These are phyloP conservation scores for Solanum virginianum DNA, from an alignment of 257 asterid genomes.

Conservation along the genomic window DNA sequence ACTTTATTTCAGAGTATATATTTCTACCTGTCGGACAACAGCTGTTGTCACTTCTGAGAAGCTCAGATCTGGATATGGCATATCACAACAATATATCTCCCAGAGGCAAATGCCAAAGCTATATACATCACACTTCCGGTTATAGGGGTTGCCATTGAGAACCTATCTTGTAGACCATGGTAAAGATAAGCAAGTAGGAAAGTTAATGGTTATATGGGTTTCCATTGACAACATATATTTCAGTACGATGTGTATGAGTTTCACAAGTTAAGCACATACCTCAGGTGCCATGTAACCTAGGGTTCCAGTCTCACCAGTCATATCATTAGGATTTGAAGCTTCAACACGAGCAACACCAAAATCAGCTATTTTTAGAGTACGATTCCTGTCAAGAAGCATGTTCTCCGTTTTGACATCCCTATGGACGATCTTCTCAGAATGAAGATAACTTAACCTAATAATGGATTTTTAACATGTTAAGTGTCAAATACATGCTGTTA, in stretches of 20 bases:
- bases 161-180: slow-evolving; percentile 28
- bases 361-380: slow-evolving; percentile 70
- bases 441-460: slow-evolving; percentile 67
- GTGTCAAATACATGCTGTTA: not conserved
- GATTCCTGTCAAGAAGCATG: slow-evolving; percentile 67
- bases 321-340: slow-evolving; percentile 81
- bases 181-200: not conserved
- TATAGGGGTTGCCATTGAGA: slow-evolving; percentile 74
- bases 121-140: slow-evolving; percentile 80
- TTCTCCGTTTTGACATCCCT: slow-evolving; percentile 88
- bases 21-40: slow-evolving; percentile 65
- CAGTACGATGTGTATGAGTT: not conserved
- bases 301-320: slow-evolving; percentile 96
- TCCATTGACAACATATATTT: not conserved
- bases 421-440: slow-evolving; percentile 67
- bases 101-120: slow-evolving; percentile 89
- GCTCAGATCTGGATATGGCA: slow-evolving; percentile 89
- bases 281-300: slow-evolving; percentile 98
- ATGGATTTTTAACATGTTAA: not conserved
- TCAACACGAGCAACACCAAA: slow-evolving; percentile 95
- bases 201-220: not conserved
- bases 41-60: slow-evolving; percentile 85
- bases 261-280: slow-evolving; percentile 28
- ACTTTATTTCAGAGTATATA: not conserved
- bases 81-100: slow-evolving; percentile 92